Percentiles rank a stretch among this genome's conserved stretches.
phyloP scores from a whole-genome alignment of 192 early-diverging fungal species.

The Coemansia sp. region DNA sequence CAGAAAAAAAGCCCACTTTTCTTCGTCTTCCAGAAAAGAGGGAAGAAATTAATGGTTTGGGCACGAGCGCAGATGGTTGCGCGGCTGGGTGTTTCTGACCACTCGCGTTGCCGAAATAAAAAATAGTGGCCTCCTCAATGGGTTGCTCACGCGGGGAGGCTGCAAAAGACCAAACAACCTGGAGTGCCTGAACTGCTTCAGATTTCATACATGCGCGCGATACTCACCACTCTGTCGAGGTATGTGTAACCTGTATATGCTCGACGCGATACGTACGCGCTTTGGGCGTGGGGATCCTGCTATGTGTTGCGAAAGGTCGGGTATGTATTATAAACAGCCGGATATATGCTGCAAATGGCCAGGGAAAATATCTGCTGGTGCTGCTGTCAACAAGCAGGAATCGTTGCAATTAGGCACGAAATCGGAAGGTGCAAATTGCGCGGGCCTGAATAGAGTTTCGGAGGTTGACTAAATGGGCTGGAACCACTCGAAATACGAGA shows the following conservation, averaged over 20 bases:
- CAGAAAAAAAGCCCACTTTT: not conserved
- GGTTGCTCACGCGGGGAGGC: not conserved
- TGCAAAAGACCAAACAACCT: not conserved
- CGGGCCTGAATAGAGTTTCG: not conserved
- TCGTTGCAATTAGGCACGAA: not conserved
- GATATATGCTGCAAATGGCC: no score
- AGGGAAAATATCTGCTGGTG: not conserved
- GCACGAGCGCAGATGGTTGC: not conserved
- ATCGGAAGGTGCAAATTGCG: not conserved
- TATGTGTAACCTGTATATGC: not conserved
- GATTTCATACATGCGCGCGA: not conserved
- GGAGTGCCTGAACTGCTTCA: not conserved
- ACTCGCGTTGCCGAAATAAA: not conserved
- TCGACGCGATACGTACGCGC: not conserved
- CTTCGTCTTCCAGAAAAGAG: conserved; percentile 3
- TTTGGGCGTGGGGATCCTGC: no score
- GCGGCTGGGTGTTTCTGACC: not conserved
- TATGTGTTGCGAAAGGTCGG: no score
- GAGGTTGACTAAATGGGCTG: not conserved
- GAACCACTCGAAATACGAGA: no score
- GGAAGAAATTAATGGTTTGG: not conserved
- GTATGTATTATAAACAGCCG: no score
- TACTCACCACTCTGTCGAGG: not conserved
- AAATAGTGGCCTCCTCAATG: not conserved
- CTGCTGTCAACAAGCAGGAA: not conserved